Percentiles rank a stretch among this genome's conserved stretches.
Evolutionary conservation across 2,329 filamentous ascomycete species (phyloP).

Genomic region (Helotiales sp.): DNA sequence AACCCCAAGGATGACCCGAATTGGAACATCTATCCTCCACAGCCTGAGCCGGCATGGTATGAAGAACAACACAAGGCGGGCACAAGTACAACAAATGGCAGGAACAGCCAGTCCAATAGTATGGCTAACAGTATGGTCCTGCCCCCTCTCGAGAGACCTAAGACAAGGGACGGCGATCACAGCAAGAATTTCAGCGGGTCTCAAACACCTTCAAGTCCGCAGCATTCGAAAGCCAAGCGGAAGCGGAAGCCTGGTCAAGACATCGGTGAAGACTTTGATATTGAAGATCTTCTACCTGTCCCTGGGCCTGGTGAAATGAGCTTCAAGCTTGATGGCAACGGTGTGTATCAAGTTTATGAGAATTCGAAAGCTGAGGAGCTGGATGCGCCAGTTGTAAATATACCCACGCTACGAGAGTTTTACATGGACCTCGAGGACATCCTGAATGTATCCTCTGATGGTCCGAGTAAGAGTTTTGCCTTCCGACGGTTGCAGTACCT

Average conservation of each 20-base stretch:
- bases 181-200: conserved; percentile 20
- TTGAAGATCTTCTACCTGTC: conserved; percentile 74
- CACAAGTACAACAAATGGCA: conserved; percentile 26
- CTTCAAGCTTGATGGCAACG: conserved; percentile 77
- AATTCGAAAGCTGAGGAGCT: conserved; percentile 60
- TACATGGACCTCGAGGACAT: conserved; percentile 93
- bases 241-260: conserved; percentile 83
- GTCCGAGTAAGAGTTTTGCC: conserved; percentile 94
- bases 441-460: conserved; percentile 87
- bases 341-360: conserved; percentile 92
- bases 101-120: conserved; percentile 50
- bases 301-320: conserved; percentile 68
- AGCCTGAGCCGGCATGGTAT: conserved; percentile 88
- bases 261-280: conserved; percentile 88
- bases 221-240: conserved; percentile 49
- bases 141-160: conserved; percentile 33
- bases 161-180: conserved; percentile 23
- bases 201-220: conserved; percentile 37
- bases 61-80: conserved; percentile 41
- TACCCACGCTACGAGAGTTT: conserved; percentile 93
- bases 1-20: conserved; percentile 83
- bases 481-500: conserved; percentile 93
- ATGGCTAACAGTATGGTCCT: conserved; percentile 36
- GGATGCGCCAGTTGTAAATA: conserved; percentile 70
- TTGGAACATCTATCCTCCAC: conserved; percentile 90